A percentile compares a stretch with the other conserved stretches of the same genome.
Conservation (phyloP, 2,329 filamentous ascomycete genomes). For the Ceratocystiopsis sp. region DNA sequence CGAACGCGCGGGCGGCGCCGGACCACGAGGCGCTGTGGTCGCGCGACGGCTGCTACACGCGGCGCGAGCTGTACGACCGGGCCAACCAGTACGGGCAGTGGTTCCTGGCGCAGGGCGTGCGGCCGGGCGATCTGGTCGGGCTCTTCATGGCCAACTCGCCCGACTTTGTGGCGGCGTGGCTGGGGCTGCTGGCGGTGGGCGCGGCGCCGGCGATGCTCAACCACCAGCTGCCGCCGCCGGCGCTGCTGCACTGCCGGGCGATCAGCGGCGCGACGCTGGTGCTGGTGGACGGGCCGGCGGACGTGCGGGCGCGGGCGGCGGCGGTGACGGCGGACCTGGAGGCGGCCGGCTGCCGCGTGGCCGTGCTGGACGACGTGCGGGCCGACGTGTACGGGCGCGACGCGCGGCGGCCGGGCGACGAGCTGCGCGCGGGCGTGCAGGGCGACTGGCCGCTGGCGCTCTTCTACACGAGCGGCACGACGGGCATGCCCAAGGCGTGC, state of each 20-base stretch:
- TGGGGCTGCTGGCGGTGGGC: slow-evolving; percentile 48
- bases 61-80: slow-evolving; percentile 35
- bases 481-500: slow-evolving; percentile 58
- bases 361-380: slow-evolving; percentile 31
- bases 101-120: slow-evolving; percentile 40
- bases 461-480: slow-evolving; percentile 64
- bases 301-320: slow-evolving; percentile 38
- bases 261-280: slow-evolving; percentile 38
- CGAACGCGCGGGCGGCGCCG: slow-evolving; percentile 31
- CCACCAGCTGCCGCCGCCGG: slow-evolving; percentile 46
- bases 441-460: slow-evolving; percentile 40
- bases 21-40: slow-evolving; percentile 50
- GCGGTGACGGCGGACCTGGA: slow-evolving; percentile 35
- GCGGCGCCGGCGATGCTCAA: slow-evolving; percentile 57
- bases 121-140: slow-evolving; percentile 42
- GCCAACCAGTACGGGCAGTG: slow-evolving; percentile 44
- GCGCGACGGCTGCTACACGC: slow-evolving; percentile 41
- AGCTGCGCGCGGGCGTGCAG: slow-evolving; percentile 33
- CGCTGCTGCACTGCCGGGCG: slow-evolving; percentile 47
- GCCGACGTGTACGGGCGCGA: slow-evolving; percentile 19
- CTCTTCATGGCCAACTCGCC: slow-evolving; percentile 52
- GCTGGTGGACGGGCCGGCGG: slow-evolving; percentile 38
- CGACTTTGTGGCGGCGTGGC: slow-evolving; percentile 49
- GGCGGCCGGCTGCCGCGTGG: slow-evolving; percentile 32
- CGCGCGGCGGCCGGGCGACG: slow-evolving; percentile 29